Percentiles rank a stretch among this genome's conserved stretches.
Evolutionary conservation across 176 grass and related monocot genomes (phyloP).

Genomic region (Microstegium vimineum): DNA sequence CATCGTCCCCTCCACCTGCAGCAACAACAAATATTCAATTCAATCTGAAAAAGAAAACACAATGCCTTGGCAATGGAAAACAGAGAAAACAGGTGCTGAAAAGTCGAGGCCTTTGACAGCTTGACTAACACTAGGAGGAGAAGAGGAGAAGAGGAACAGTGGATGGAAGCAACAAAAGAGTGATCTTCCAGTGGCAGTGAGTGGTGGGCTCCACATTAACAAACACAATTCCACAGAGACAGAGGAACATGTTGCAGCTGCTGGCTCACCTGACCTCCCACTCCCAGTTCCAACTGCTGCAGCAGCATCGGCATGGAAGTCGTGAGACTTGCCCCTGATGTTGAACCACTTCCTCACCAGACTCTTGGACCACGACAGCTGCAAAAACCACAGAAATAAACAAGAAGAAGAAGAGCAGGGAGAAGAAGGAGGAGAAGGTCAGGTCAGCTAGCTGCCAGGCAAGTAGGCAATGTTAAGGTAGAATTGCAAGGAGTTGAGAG

Average conservation of each 20-base stretch:
- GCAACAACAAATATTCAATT: not conserved
- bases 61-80: not conserved
- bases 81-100: constrained; percentile 5
- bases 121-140: constrained; percentile 32
- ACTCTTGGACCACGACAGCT: constrained; percentile 81
- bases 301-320: constrained; percentile 72
- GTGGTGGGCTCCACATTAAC: constrained; percentile 21
- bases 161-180: constrained; percentile 35
- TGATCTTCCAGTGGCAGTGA: constrained; percentile 27
- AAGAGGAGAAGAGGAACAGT: constrained; percentile 34
- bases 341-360: constrained; percentile 95
- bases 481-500: not conserved
- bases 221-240: not conserved
- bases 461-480: not conserved
- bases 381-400: constrained; percentile 3
- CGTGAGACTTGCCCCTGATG: constrained; percentile 78
- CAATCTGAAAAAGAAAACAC: not conserved
- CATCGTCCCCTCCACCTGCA: constrained; percentile 56
- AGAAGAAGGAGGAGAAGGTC: not conserved
- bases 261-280: constrained; percentile 47
- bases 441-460: not conserved
- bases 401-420: not conserved
- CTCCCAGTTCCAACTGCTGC: not conserved
- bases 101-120: constrained; percentile 30
- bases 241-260: not conserved